These are phyloP conservation scores for Metarhizium humberi DNA, from an alignment of 2,329 filamentous ascomycete genomes.

Conservation along the genomic window DNA sequence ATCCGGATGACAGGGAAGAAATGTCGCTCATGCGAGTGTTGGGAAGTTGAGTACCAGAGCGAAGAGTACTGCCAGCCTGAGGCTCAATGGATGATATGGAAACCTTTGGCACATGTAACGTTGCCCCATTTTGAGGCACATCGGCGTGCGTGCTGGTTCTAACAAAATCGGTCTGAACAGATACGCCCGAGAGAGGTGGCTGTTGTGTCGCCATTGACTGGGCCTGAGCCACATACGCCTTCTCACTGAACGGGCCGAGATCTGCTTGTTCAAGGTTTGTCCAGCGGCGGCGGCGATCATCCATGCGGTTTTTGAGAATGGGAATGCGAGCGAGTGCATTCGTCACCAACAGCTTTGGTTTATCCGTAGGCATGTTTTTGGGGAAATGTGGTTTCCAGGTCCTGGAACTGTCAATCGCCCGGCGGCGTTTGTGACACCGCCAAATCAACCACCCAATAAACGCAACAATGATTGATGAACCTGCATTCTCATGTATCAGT, in stretches of 20 bases:
- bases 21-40: constrained; percentile 36
- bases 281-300: constrained; percentile 20
- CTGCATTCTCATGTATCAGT: constrained; percentile 12
- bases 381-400: constrained; percentile 14
- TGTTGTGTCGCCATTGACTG: background rate
- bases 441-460: constrained; percentile 36
- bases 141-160: constrained; percentile 3
- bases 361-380: background rate
- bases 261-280: constrained; percentile 22
- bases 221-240: constrained; percentile 1
- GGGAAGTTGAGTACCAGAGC: constrained; percentile 10
- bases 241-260: constrained; percentile 8
- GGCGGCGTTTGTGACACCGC: constrained; percentile 16
- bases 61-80: constrained; percentile 7
- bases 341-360: constrained; percentile 5
- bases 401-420: constrained; percentile 23
- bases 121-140: background rate
- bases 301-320: constrained; percentile 24
- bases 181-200: background rate
- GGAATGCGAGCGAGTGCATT: constrained; percentile 20
- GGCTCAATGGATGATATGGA: constrained; percentile 7
- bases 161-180: constrained; percentile 8
- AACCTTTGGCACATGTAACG: constrained; percentile 1
- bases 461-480: constrained; percentile 33
- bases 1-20: constrained; percentile 55